Percentiles rank a stretch among this genome's conserved stretches.
These are phyloP conservation scores for Eucalyptus guilfoylei DNA, from an alignment of 345 rosid species.

Conservation along the genomic window DNA sequence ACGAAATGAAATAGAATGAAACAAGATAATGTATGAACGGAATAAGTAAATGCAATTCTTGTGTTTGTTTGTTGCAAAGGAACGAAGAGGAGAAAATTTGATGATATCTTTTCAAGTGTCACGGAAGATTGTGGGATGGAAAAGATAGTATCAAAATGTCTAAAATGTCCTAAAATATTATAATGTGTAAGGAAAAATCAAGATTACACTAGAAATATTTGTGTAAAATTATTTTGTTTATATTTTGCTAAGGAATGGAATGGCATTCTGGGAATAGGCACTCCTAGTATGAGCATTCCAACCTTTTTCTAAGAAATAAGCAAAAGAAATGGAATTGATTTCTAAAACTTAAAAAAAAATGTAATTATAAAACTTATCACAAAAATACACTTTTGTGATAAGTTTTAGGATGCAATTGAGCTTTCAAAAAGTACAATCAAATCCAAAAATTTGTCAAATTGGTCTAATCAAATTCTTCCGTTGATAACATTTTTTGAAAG, in stretches of 20 bases:
- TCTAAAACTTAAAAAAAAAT: accelerated
- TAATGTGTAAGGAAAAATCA: not conserved
- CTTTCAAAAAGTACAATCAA: too few species aligned
- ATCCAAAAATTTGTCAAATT: too few species aligned
- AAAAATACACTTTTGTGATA: too few species aligned
- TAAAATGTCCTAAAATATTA: too few species aligned
- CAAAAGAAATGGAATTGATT: not conserved
- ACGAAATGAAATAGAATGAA: not conserved
- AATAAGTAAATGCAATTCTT: not conserved
- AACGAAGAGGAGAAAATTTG: not conserved
- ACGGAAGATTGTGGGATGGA: not conserved
- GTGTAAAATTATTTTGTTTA: not conserved
- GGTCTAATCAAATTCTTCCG: accelerated
- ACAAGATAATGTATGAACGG: not conserved
- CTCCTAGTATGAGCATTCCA: not conserved
- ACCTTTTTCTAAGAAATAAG: not conserved
- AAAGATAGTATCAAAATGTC: not conserved
- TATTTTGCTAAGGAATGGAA: not conserved
- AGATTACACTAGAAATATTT: not conserved
- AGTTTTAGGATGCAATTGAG: too few species aligned
- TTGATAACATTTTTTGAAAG: too few species aligned
- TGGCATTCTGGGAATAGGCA: not conserved
- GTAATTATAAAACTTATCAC: too few species aligned
- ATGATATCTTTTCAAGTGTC: not conserved
- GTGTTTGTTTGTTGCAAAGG: not conserved